phyloP scores from a whole-genome alignment of 2,329 filamentous ascomycete species.

The Beauveria bassiana region DNA sequence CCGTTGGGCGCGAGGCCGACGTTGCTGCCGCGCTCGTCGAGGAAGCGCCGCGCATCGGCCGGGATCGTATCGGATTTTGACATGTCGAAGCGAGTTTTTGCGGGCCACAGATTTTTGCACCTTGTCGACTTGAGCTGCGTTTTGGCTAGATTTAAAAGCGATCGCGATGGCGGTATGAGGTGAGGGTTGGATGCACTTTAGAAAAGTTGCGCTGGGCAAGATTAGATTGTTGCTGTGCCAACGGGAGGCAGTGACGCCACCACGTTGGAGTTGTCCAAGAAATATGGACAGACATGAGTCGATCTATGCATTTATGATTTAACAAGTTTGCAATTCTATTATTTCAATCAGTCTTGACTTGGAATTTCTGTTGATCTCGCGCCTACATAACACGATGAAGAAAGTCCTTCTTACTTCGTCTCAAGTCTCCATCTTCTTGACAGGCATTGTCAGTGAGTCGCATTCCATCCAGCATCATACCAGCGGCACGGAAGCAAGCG shows the following conservation, averaged over 20 bases:
- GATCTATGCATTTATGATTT: background rate
- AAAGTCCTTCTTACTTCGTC: constrained; percentile 57
- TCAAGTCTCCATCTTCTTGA: constrained; percentile 62
- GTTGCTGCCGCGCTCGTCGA: constrained; percentile 82
- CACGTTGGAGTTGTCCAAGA: background rate
- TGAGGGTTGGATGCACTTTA: constrained; percentile 4
- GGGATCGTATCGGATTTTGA: constrained; percentile 49
- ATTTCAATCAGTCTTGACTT: background rate
- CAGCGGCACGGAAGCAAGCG: background rate
- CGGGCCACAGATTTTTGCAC: background rate
- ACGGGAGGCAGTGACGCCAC: constrained; percentile 18
- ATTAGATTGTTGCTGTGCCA: constrained; percentile 40
- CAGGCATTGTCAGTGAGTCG: constrained; percentile 53
- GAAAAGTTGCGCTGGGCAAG: constrained; percentile 15
- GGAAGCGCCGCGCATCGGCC: constrained; percentile 73
- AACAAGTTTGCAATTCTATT: background rate
- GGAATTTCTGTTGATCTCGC: background rate
- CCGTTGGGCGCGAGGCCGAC: constrained; percentile 73
- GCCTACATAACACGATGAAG: constrained; percentile 19
- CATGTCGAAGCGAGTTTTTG: constrained; percentile 18
- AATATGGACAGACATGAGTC: background rate
- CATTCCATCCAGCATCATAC: constrained; percentile 2
- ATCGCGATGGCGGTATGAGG: background rate
- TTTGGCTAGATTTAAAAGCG: background rate
- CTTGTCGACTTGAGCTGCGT: constrained; percentile 4